Evolutionary conservation across 148 eudicot genomes (phyloP), one percentile per base, ranked within the genome.

Genomic region (Vaccinium corymbosum): DNA sequence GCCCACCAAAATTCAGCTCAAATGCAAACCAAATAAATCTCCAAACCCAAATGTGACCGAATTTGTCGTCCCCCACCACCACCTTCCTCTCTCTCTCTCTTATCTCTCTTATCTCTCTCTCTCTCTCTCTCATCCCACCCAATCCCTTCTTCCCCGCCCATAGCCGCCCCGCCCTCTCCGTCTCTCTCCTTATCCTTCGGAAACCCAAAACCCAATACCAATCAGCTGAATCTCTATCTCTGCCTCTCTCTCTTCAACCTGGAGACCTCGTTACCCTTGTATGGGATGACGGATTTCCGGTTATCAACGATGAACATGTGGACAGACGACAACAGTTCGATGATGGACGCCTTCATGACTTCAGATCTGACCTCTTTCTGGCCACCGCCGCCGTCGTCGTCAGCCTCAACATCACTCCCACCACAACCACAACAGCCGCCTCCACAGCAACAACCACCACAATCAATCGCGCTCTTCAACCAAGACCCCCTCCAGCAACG

Each of bases 401-500:
- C 89, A 0, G 83, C 80, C 59, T 49, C 82, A 7, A 11, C 81
- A 2, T 38, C 84, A 51, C 38, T 9, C 6, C 75, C 46, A 1
- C 75, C 15, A 3, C 80, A 0, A 15, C 85, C 46, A 35, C 91
- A 42, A 9, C 84, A 50, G 46, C 61, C 74, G 11, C 70, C 76
- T 2, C 11, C 76, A 15, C 1, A 64, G 27, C 62, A 57, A 57
- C n/a, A 15, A 52, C 74, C 25, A 0, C 83, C 66, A 56, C 84
- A 38, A 29, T 35, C 81, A 16, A 25, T 49, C 52, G 2, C 83
- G 6, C 29, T 82, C 14, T 84, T 89, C 74, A 93, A 71, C 53
- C 97, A 89, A 16, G 99, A 97, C 14, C 87, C 90, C 12, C 92
- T 97, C 72, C 99, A 93, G 73, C 92, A 87, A 35, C 91, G 95